These are phyloP conservation scores for Rosa rugosa DNA, from an alignment of 306 rosid genomes.

Conservation along the genomic window DNA sequence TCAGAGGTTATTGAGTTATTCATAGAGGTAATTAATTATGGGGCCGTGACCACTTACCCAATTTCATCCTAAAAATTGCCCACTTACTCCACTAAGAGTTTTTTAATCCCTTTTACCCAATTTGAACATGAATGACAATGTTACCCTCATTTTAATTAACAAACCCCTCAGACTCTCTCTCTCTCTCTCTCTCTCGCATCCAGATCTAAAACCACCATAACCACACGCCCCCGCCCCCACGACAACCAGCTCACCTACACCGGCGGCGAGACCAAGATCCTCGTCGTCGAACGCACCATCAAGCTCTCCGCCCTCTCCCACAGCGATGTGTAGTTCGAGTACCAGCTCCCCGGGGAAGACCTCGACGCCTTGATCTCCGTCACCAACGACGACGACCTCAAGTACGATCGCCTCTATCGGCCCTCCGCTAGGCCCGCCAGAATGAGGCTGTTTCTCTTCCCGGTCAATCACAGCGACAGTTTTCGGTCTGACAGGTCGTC, in stretches of 20 bases:
- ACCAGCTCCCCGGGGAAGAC: constrained; percentile 95
- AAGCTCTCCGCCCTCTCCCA: constrained; percentile 68
- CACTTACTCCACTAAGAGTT: no score
- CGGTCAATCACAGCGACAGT: constrained; percentile 17
- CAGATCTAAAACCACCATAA: no score
- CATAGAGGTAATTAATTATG: no score
- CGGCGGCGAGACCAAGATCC: constrained; percentile 93
- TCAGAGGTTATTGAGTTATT: no score
- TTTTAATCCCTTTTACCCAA: no score
- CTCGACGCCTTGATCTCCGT: constrained; percentile 93
- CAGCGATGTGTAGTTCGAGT: constrained; percentile 68
- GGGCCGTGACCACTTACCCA: no score
- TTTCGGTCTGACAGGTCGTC: constrained; percentile 48
- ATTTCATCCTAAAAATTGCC: no score
- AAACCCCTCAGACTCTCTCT: no score
- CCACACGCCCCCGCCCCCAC: constrained; percentile 56
- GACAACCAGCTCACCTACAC: constrained; percentile 84
- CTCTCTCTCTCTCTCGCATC: no score
- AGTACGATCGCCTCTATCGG: constrained; percentile 85
- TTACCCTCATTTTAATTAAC: no score
- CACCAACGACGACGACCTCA: constrained; percentile 86
- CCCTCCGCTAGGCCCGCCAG: constrained; percentile 64
- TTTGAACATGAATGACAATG: no score
- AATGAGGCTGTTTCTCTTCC: constrained; percentile 75
- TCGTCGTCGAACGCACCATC: constrained; percentile 74